A percentile compares a stretch with the other conserved stretches of the same genome.
These are phyloP conservation scores for Backusella macrospora DNA, from an alignment of 192 early-diverging fungal species.

Conservation along the genomic window DNA sequence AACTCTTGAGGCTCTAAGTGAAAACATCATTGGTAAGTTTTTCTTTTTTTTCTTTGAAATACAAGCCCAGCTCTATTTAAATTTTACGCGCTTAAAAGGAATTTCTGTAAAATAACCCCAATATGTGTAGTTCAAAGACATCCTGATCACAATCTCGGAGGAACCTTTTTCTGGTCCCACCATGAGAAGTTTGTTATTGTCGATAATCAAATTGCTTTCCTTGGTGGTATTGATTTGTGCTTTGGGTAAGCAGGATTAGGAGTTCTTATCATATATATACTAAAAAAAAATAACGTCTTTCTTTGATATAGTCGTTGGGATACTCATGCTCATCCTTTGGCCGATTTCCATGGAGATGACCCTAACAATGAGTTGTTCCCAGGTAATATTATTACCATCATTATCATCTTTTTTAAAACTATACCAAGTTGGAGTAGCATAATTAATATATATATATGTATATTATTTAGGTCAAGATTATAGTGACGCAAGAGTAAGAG, in stretches of 20 bases:
- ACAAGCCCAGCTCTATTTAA: background rate
- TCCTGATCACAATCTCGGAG: slow-evolving; percentile 80
- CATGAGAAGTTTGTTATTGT: slow-evolving; percentile 79
- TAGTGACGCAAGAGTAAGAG: slow-evolving; percentile 81
- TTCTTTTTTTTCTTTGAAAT: background rate
- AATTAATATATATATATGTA: too few species aligned
- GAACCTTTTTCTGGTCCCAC: slow-evolving; percentile 89
- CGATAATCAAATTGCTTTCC: slow-evolving; percentile 80
- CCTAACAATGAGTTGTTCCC: slow-evolving; percentile 49
- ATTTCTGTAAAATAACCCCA: slow-evolving; percentile 3
- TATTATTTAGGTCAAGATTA: slow-evolving; percentile 68
- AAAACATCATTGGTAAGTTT: slow-evolving; percentile 70
- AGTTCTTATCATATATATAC: background rate
- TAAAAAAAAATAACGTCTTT: background rate
- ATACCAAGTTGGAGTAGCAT: too few species aligned
- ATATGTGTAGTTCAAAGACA: slow-evolving; percentile 69
- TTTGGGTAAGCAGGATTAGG: slow-evolving; percentile 54
- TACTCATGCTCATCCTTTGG: slow-evolving; percentile 73
- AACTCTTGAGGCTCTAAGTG: slow-evolving; percentile 67
- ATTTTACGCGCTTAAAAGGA: background rate
- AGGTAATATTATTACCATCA: slow-evolving; percentile 12
- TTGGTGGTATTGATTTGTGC: slow-evolving; percentile 86
- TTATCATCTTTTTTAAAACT: background rate
- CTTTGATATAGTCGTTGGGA: slow-evolving; percentile 51
- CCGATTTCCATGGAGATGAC: slow-evolving; percentile 59